A percentile compares a stretch with the other conserved stretches of the same genome.
phyloP scores from a whole-genome alignment of 202 grass and related monocot genomes.

The Cymbopogon flexuosus region DNA sequence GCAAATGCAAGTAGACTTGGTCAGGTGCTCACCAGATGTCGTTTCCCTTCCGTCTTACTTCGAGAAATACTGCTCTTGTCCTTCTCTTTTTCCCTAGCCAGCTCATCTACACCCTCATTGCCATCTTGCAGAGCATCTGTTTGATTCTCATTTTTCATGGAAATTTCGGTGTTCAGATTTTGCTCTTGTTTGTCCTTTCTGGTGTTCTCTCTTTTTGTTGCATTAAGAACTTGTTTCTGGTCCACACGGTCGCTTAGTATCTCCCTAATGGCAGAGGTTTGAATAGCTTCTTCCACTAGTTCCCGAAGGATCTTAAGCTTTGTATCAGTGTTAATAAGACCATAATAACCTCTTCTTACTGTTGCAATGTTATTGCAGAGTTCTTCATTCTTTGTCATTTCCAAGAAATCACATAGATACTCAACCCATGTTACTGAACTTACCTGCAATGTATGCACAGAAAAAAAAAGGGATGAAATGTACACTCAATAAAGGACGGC shows the following conservation, averaged over 20 bases:
- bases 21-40: conserved; percentile 15
- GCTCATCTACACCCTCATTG: conserved; percentile 11
- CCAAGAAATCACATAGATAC: conserved; percentile 71
- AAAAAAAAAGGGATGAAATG: neutral
- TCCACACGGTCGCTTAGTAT: conserved; percentile 60
- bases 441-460: conserved; percentile 48
- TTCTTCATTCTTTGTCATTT: conserved; percentile 51
- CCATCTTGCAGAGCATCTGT: conserved; percentile 37
- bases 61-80: conserved; percentile 21
- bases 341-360: conserved; percentile 65
- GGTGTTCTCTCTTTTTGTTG: conserved; percentile 50
- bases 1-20: neutral
- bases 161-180: conserved; percentile 27
- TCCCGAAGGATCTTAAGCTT: conserved; percentile 68
- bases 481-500: neutral
- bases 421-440: conserved; percentile 62
- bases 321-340: conserved; percentile 55
- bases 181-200: conserved; percentile 61
- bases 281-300: conserved; percentile 60
- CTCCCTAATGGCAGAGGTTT: conserved; percentile 57
- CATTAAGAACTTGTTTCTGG: conserved; percentile 50
- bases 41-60: conserved; percentile 41
- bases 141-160: conserved; percentile 20
- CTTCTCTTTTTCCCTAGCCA: conserved; percentile 21
- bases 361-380: conserved; percentile 41